phyloP scores from a whole-genome alignment of 176 grass and related monocot species.

The Chloris gayana region DNA sequence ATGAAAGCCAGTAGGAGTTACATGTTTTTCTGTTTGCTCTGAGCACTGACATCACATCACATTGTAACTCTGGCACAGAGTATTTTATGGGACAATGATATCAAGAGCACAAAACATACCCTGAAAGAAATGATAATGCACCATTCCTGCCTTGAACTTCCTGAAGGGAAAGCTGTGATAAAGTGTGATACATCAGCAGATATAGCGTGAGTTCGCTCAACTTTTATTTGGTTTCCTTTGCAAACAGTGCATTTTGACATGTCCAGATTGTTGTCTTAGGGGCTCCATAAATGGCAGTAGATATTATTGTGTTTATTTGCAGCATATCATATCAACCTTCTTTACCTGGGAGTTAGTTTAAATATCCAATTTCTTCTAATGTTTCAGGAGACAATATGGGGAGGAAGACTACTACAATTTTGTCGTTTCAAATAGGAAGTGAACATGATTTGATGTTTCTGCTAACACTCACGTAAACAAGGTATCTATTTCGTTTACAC shows the following conservation, averaged over 20 bases:
- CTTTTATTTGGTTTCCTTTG: constrained; percentile 29
- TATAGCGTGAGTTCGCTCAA: constrained; percentile 69
- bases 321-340: background rate
- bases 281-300: background rate
- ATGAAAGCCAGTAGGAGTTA: background rate
- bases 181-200: constrained; percentile 72
- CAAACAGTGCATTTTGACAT: constrained; percentile 1
- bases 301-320: background rate
- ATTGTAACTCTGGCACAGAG: constrained; percentile 55
- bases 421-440: constrained; percentile 61
- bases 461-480: constrained; percentile 8
- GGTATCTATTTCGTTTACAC: constrained; percentile 45
- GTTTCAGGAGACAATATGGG: constrained; percentile 72
- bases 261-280: background rate
- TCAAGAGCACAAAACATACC: constrained; percentile 93
- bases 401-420: constrained; percentile 80
- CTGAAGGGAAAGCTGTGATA: constrained; percentile 82
- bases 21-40: constrained; percentile 28
- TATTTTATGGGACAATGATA: constrained; percentile 97
- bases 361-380: constrained; percentile 26
- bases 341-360: background rate
- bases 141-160: constrained; percentile 84
- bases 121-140: constrained; percentile 96
- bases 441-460: constrained; percentile 27
- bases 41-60: constrained; percentile 19